These are phyloP conservation scores for Penicillium cosmopolitanum DNA, from an alignment of 495 filamentous ascomycete species.

Conservation along the genomic window DNA sequence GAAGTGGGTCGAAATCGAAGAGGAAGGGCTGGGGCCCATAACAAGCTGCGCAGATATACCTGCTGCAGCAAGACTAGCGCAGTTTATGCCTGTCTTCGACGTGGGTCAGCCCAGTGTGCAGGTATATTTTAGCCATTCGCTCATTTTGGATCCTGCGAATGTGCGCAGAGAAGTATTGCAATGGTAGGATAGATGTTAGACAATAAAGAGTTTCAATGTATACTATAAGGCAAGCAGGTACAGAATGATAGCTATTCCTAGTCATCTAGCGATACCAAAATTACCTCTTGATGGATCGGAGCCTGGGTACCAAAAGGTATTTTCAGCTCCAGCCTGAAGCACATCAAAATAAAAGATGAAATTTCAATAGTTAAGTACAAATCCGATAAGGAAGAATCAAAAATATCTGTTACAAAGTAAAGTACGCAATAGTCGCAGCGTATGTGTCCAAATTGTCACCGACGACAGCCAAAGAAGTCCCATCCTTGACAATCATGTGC, in stretches of 20 bases:
- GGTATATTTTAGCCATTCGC: conserved; percentile 11
- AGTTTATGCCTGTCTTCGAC: conserved; percentile 11
- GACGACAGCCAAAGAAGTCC: conserved; percentile 49
- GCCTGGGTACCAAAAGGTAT: too few relatives aligned
- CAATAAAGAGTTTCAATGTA: background rate
- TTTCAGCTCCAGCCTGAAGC: too few relatives aligned
- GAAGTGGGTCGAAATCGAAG: conserved; percentile 61
- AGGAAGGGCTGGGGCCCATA: conserved; percentile 28
- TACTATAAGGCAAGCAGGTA: too few relatives aligned
- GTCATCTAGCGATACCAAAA: background rate
- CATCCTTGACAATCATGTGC: conserved; percentile 53
- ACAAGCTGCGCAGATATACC: conserved; percentile 5
- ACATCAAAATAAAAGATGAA: background rate
- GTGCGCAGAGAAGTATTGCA: conserved; percentile 6
- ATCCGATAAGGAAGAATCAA: conserved; percentile 5
- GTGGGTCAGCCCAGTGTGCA: conserved; percentile 1
- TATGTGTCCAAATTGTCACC: conserved; percentile 59
- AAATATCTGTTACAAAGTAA: conserved; percentile 26
- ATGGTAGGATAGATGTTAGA: conserved; percentile 2
- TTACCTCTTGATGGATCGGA: background rate
- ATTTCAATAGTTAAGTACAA: conserved; percentile 34
- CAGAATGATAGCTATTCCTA: too few relatives aligned
- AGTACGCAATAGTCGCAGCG: conserved; percentile 57
- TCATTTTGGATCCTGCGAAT: conserved; percentile 1
- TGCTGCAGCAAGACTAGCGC: conserved; percentile 1